phyloP scores from a whole-genome alignment of 495 filamentous ascomycete genomes.

The Staphylotrichum tortipilum region DNA sequence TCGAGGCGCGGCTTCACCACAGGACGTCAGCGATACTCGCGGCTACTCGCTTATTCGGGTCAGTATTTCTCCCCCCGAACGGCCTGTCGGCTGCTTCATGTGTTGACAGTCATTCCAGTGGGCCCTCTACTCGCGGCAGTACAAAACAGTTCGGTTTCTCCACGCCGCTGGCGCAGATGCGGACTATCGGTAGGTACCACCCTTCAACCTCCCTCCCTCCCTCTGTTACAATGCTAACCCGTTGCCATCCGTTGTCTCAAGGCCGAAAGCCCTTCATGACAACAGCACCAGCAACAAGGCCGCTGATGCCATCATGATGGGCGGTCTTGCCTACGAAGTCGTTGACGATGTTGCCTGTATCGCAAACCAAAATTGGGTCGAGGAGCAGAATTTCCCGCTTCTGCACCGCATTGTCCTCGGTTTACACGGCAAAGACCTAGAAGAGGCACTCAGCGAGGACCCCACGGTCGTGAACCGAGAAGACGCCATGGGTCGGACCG shows the following conservation, averaged over 20 bases:
- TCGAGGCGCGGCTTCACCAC: too few species aligned
- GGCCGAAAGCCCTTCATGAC: background rate
- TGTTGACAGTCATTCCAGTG: too few species aligned
- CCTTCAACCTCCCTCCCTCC: background rate
- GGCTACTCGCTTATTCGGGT: too few species aligned
- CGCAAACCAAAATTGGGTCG: background rate
- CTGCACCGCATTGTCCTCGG: background rate
- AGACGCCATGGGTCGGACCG: constrained; percentile 3
- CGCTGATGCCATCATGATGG: background rate
- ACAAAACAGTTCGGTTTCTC: background rate
- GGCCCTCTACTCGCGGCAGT: background rate
- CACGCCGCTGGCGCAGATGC: background rate
- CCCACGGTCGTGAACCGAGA: background rate
- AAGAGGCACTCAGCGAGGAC: background rate
- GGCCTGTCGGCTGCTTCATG: too few species aligned
- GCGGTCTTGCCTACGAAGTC: background rate
- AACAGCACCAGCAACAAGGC: background rate
- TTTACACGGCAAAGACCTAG: background rate
- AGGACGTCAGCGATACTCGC: too few species aligned
- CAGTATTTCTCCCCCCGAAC: too few species aligned
- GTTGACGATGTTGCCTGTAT: background rate
- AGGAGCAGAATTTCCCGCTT: background rate
- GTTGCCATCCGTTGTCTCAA: background rate
- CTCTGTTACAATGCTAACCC: background rate
- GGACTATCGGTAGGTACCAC: background rate